Percentiles rank a stretch among this genome's conserved stretches.
These are phyloP conservation scores for Triticum urartu DNA, from an alignment of 176 grass and related monocot species.

Conservation along the genomic window DNA sequence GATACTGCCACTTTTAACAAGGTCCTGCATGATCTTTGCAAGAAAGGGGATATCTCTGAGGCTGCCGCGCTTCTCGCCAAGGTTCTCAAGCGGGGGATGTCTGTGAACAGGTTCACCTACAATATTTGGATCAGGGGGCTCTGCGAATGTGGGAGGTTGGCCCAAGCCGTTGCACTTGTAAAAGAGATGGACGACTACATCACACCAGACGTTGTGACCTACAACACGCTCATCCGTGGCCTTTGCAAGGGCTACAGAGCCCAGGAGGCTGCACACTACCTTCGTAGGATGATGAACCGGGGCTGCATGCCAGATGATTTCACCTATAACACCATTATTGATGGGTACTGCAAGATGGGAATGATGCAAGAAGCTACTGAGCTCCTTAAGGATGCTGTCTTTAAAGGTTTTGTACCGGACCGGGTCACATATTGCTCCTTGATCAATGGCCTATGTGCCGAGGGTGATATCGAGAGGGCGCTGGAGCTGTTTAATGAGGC, in stretches of 20 bases:
- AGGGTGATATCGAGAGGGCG: slow-evolving; percentile 79
- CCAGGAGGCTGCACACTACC: slow-evolving; percentile 58
- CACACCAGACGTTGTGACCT: slow-evolving; percentile 73
- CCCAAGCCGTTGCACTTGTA: slow-evolving; percentile 59
- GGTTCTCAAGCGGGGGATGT: slow-evolving; percentile 66
- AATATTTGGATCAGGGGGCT: slow-evolving; percentile 88
- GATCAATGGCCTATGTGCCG: slow-evolving; percentile 83
- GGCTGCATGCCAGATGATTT: slow-evolving; percentile 90
- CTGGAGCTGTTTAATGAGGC: slow-evolving; percentile 81
- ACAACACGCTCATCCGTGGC: slow-evolving; percentile 84
- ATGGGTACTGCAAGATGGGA: slow-evolving; percentile 86
- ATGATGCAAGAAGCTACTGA: slow-evolving; percentile 71
- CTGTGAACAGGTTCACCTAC: slow-evolving; percentile 68
- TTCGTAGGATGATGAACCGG: slow-evolving; percentile 72
- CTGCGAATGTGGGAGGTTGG: slow-evolving; percentile 58
- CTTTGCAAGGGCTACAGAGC: slow-evolving; percentile 67
- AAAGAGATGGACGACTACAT: slow-evolving; percentile 50
- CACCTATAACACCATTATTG: slow-evolving; percentile 91
- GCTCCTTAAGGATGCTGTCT: slow-evolving; percentile 76
- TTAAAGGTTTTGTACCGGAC: slow-evolving; percentile 91
- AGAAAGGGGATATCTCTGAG: slow-evolving; percentile 65
- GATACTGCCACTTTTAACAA: slow-evolving; percentile 71
- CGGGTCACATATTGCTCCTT: slow-evolving; percentile 82
- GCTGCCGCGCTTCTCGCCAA: slow-evolving; percentile 59
- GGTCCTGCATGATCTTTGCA: slow-evolving; percentile 76